Evolutionary conservation across 805 yeast genomes (phyloP).

Genomic region (Lipomyces mesembrius): DNA sequence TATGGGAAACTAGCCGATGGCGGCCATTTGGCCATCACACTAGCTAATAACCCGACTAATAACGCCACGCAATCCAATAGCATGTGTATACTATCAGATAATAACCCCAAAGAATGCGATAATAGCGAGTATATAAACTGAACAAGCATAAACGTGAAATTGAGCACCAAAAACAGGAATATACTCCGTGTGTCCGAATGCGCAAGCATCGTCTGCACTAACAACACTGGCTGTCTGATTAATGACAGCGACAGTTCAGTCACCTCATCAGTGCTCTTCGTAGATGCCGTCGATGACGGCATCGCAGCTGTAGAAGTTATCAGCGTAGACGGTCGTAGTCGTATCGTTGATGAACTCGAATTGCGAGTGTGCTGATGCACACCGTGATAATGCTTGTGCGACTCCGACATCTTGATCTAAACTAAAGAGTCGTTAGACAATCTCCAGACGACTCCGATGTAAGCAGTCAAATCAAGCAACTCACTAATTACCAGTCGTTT

Average conservation of each 20-base stretch:
- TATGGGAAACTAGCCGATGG: conserved; percentile 79
- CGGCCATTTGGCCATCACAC: conserved; percentile 63
- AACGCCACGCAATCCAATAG: conserved; percentile 91
- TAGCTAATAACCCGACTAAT: conserved; percentile 86
- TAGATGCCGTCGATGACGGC: conserved; percentile 2
- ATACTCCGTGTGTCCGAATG: conserved; percentile 83
- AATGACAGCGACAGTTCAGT: conserved; percentile 6
- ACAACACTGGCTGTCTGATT: conserved; percentile 30
- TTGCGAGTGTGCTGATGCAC: not conserved
- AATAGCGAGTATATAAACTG: conserved; percentile 90
- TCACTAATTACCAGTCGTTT: not conserved
- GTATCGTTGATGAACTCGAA: conserved; percentile 14
- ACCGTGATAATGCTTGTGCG: conserved; percentile 8
- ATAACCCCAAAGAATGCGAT: conserved; percentile 86
- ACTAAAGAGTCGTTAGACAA: not conserved
- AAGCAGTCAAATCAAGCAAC: not conserved
- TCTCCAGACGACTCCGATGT: not conserved
- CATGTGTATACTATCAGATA: conserved; percentile 96
- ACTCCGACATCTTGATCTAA: conserved; percentile 12
- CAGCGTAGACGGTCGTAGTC: conserved; percentile 18
- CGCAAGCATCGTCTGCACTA: conserved; percentile 44
- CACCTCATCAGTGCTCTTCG: not conserved
- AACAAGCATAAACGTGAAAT: conserved; percentile 91
- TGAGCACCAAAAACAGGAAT: conserved; percentile 80
- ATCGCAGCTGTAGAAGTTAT: conserved; percentile 11